Evolutionary conservation across 2,329 filamentous ascomycete genomes (phyloP).

Genomic region (Calonectria montana): DNA sequence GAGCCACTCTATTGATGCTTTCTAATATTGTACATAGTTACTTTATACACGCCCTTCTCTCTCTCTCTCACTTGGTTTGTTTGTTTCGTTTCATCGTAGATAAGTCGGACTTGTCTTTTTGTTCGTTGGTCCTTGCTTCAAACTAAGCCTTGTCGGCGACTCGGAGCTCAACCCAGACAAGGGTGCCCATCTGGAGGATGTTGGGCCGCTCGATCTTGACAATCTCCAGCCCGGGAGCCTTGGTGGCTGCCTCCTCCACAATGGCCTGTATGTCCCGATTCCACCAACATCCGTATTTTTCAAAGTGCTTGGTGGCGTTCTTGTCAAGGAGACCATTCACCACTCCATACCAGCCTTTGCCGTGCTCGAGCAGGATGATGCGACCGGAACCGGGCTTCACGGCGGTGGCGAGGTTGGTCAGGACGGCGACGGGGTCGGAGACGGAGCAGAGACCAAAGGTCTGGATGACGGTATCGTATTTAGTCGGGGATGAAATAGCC

Average conservation of each 20-base stretch:
- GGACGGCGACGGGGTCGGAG: conserved; percentile 63
- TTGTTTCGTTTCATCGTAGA: conserved; percentile 23
- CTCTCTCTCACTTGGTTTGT: neutral
- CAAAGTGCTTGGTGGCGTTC: conserved; percentile 66
- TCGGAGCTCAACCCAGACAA: conserved; percentile 68
- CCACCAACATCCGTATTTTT: conserved; percentile 75
- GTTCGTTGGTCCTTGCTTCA: neutral
- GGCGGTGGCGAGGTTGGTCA: conserved; percentile 63
- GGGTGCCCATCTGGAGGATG: conserved; percentile 66
- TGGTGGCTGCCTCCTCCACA: conserved; percentile 59
- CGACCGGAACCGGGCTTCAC: conserved; percentile 67
- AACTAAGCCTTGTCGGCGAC: conserved; percentile 44
- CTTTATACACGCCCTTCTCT: conserved; percentile 38
- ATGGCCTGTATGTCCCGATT: conserved; percentile 71
- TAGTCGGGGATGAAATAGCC: conserved; percentile 49
- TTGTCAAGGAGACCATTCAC: conserved; percentile 68
- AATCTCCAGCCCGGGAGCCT: conserved; percentile 66
- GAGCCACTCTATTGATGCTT: conserved; percentile 28
- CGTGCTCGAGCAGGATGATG: conserved; percentile 73
- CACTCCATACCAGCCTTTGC: conserved; percentile 64
- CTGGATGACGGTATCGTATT: conserved; percentile 73
- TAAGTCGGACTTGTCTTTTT: neutral
- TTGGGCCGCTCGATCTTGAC: conserved; percentile 65
- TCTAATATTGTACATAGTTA: conserved; percentile 41
- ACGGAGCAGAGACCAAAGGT: conserved; percentile 75